Conservation (phyloP, 176 grass and related monocot species). For the Oryza rufipogon region DNA sequence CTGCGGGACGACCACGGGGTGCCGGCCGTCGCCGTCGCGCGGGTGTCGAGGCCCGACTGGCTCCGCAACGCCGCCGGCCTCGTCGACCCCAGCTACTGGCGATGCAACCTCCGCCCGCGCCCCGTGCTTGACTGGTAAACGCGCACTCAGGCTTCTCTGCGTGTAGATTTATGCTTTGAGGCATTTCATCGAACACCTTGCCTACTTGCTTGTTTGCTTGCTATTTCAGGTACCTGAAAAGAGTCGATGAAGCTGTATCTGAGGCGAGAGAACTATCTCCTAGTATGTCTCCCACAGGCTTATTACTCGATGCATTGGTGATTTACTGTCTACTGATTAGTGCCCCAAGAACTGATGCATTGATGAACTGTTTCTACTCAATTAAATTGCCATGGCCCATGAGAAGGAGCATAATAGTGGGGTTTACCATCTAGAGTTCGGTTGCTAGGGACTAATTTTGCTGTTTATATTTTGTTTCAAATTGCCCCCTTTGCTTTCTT, state of each 20-base stretch:
- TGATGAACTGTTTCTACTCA: neutral
- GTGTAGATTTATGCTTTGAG: neutral
- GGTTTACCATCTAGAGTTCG: neutral
- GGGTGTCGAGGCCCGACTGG: conserved; percentile 80
- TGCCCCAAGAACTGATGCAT: neutral
- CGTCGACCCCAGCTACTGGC: conserved; percentile 79
- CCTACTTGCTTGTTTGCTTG: neutral
- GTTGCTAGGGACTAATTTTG: neutral
- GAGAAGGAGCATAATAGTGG: neutral
- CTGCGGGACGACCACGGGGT: conserved; percentile 71
- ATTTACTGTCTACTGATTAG: neutral
- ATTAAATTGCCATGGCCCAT: neutral
- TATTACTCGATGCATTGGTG: neutral
- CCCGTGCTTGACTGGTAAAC: conserved; percentile 78
- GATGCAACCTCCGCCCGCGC: conserved; percentile 69
- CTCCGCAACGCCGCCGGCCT: conserved; percentile 86
- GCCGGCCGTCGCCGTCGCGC: conserved; percentile 62
- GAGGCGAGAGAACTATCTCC: conserved; percentile 59
- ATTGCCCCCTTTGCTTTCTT: neutral
- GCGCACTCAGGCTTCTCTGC: neutral
- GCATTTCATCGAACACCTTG: conserved; percentile 23
- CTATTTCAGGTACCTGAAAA: conserved; percentile 70
- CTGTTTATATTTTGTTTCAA: neutral
- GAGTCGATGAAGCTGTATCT: conserved; percentile 66
- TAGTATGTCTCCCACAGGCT: conserved; percentile 25